Base-by-base conservation (phyloP, 208 protist species). In the Leishmania lainsoni region DNA sequence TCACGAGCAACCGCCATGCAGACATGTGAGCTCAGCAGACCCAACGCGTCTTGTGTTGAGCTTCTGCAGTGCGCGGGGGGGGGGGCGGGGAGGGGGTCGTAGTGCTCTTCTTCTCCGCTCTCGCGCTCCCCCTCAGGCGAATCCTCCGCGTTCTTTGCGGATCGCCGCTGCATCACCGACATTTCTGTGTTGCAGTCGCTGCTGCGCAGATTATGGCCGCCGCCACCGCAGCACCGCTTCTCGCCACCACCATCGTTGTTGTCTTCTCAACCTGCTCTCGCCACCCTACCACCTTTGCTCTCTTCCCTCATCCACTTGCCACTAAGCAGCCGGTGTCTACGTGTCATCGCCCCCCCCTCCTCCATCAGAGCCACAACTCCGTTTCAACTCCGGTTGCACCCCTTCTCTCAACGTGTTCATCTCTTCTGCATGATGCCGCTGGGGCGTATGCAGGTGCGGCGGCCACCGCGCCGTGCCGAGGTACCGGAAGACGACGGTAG, bases 391-490 rank as follows among this genome's bases (percentile, higher is more conserved):
- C 42, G 6, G 26, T 35, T 22, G 9, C 70, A 49, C 51, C 26
- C 14, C 71, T 12, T 59, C n/a, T 42, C 12, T 39, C 48, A 5
- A 17, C 22, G 8, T 10, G 9, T 35, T 65, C 59, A 12, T 39
- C 49, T 29, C 39, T 51, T 39, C 32, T 39, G 32, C 54, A n/a
- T 52, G 61, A 86, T 86, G 83, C 75, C 71, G 66, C 42, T 48
- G 42, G 65, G 51, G 14, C 66, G 58, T n/a, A 10, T 63, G 6
- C 32, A 68, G 22, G 39, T 17, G 17, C 32, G 17, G 42, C 48
- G 71, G 32, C 76, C 52, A 29, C 74, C 66, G 32, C 82, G 78
- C 29, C 65, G 63, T 20, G 77, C 20, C 20, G 58, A 35, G 22
- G 75, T 42, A 20, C 42, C 20, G 42, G 68, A 42, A 17, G 17